A percentile compares a stretch with the other conserved stretches of the same genome.
phyloP scores from a whole-genome alignment of 2,329 filamentous ascomycete species.

The Fusarium sp. region DNA sequence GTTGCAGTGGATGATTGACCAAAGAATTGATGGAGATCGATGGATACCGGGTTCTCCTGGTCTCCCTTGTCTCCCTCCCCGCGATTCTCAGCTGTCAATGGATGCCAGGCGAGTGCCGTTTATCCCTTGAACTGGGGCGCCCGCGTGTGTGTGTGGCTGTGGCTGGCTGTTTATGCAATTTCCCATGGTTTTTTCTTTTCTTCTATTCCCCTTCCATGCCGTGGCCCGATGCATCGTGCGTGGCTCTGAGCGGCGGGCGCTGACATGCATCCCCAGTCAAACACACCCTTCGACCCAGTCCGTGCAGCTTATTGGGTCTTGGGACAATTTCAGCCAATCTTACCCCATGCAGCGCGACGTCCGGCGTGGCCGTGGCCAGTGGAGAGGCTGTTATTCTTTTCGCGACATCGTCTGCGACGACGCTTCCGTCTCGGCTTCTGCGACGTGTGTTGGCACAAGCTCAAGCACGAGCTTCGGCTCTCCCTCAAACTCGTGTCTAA shows the following conservation, averaged over 20 bases:
- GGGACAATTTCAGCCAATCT: slow-evolving; percentile 89
- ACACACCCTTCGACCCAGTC: slow-evolving; percentile 72
- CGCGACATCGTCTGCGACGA: slow-evolving; percentile 88
- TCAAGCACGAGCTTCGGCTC: slow-evolving; percentile 24
- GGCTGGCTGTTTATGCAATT: slow-evolving; percentile 44
- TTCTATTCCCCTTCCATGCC: slow-evolving; percentile 41
- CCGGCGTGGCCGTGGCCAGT: slow-evolving; percentile 79
- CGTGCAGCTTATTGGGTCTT: slow-evolving; percentile 88
- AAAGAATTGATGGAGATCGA: slow-evolving; percentile 30
- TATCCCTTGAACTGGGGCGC: slow-evolving; percentile 18
- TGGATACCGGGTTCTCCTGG: slow-evolving; percentile 10
- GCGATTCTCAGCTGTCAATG: slow-evolving; percentile 35
- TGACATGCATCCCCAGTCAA: slow-evolving; percentile 60
- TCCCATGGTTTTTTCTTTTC: slow-evolving; percentile 40
- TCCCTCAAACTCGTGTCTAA: slow-evolving; percentile 34
- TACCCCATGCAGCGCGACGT: slow-evolving; percentile 87
- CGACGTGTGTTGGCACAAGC: slow-evolving; percentile 36
- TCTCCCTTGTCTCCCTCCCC: slow-evolving; percentile 33
- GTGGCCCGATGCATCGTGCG: slow-evolving; percentile 27
- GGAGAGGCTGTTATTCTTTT: slow-evolving; percentile 90
- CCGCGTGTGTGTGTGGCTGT: slow-evolving; percentile 4
- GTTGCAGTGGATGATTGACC: slow-evolving; percentile 9
- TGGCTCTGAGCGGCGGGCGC: slow-evolving; percentile 35
- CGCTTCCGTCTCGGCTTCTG: slow-evolving; percentile 56
- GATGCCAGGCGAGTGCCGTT: slow-evolving; percentile 20